These are phyloP conservation scores for Anastatica hierochuntica DNA, from an alignment of 345 rosid genomes.

Conservation along the genomic window DNA sequence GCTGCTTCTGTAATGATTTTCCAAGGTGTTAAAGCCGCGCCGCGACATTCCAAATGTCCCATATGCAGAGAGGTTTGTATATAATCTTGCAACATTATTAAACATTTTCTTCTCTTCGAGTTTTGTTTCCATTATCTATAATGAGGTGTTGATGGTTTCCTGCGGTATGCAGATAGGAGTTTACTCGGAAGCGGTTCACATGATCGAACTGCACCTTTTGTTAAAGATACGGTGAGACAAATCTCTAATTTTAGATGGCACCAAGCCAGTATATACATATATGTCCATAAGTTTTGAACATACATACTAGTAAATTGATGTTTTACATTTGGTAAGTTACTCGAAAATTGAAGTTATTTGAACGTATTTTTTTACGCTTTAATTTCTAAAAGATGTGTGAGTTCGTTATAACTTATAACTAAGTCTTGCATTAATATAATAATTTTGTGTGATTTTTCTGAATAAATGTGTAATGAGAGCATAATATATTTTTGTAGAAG, in stretches of 20 bases:
- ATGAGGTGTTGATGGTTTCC: neutral
- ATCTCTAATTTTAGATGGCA: neutral
- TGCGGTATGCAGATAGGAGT: slow-evolving; percentile 54
- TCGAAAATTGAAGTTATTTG: too few relatives aligned
- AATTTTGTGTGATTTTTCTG: too few relatives aligned
- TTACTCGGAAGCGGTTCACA: slow-evolving; percentile 55
- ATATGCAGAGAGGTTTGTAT: slow-evolving; percentile 91
- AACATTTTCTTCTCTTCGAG: neutral
- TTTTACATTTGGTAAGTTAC: too few relatives aligned
- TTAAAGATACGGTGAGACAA: slow-evolving; percentile 48
- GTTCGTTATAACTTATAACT: too few relatives aligned
- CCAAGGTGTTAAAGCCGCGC: slow-evolving; percentile 65
- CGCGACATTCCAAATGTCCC: slow-evolving; percentile 59
- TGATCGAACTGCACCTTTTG: slow-evolving; percentile 66
- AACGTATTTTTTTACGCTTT: too few relatives aligned
- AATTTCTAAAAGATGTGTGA: too few relatives aligned
- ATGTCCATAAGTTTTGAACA: neutral
- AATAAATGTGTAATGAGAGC: too few relatives aligned
- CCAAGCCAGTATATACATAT: neutral
- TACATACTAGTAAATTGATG: too few relatives aligned
- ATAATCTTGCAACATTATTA: slow-evolving; percentile 4
- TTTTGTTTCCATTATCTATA: neutral
- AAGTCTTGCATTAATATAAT: too few relatives aligned
- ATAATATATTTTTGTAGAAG: slow-evolving; percentile 34
- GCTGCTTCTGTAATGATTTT: slow-evolving; percentile 70